Percentiles rank a stretch among this genome's conserved stretches.
These are phyloP conservation scores for Yamadazyma friedrichii DNA, from an alignment of 1,139 yeast genomes.

Conservation along the genomic window DNA sequence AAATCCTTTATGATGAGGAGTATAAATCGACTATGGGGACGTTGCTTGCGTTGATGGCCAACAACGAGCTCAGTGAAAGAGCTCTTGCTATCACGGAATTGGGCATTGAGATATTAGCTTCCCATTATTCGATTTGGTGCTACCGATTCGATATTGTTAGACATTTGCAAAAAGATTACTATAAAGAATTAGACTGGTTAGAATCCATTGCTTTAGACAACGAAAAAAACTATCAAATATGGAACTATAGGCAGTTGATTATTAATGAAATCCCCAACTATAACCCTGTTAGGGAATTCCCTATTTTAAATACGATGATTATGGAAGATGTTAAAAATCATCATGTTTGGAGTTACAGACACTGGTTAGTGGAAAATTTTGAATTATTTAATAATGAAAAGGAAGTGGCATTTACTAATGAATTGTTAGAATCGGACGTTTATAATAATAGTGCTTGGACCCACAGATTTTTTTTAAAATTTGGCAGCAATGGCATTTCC, in stretches of 20 bases:
- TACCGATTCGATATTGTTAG: conserved; percentile 64
- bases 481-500: conserved; percentile 22
- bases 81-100: conserved; percentile 64
- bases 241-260: conserved; percentile 83
- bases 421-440: conserved; percentile 58
- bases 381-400: conserved; percentile 38
- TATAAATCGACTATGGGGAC: conserved; percentile 62
- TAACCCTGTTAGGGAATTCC: conserved; percentile 53
- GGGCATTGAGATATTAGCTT: conserved; percentile 71
- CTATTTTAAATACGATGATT: conserved; percentile 64
- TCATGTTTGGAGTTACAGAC: conserved; percentile 92
- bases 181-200: conserved; percentile 70
- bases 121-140: conserved; percentile 91
- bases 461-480: conserved; percentile 65
- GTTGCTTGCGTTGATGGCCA: conserved; percentile 58
- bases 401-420: conserved; percentile 57
- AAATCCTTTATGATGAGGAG: conserved; percentile 74
- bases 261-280: conserved; percentile 29
- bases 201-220: conserved; percentile 71
- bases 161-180: conserved; percentile 34
- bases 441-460: conserved; percentile 95
- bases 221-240: conserved; percentile 91
- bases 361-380: conserved; percentile 70
- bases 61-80: conserved; percentile 65
- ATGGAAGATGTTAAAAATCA: conserved; percentile 84